Percentiles rank a stretch among this genome's conserved stretches.
phyloP scores from a whole-genome alignment of 225 moss, liverwort and hornwort species.

The Bryum argenteum region DNA sequence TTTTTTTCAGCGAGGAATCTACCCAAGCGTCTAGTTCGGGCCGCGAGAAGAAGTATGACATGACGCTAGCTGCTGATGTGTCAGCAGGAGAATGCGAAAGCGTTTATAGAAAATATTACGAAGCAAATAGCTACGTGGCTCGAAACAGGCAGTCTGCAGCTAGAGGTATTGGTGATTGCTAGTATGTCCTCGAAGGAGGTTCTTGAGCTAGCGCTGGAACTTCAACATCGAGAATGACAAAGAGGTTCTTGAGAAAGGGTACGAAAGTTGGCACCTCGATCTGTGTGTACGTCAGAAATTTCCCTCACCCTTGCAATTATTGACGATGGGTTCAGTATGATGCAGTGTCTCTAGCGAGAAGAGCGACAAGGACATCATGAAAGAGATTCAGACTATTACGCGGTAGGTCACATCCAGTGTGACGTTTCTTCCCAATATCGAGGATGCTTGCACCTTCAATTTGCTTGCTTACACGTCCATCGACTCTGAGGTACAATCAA shows the following conservation, averaged over 20 bases:
- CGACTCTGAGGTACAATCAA: conserved; percentile 60
- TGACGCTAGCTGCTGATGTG: conserved; percentile 85
- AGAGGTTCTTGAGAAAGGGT: conserved; percentile 83
- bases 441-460: conserved; percentile 93
- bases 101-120: conserved; percentile 78
- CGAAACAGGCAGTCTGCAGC: conserved; percentile 81
- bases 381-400: conserved; percentile 92
- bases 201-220: conserved; percentile 96
- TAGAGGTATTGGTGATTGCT: conserved; percentile 82
- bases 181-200: conserved; percentile 83
- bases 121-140: conserved; percentile 89
- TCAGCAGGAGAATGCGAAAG: conserved; percentile 83
- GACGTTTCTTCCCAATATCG: conserved; percentile 91
- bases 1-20: conserved; percentile 87
- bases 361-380: conserved; percentile 92
- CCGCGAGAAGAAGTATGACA: conserved; percentile 93
- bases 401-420: conserved; percentile 91
- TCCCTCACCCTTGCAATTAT: background rate
- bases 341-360: conserved; percentile 70
- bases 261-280: background rate
- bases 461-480: conserved; percentile 84
- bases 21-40: conserved; percentile 82
- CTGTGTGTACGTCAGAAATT: background rate
- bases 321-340: conserved; percentile 4
- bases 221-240: conserved; percentile 90